Percentiles rank a stretch among this genome's conserved stretches.
phyloP scores from a whole-genome alignment of 2,329 filamentous ascomycete species.

The Botrytis elliptica region DNA sequence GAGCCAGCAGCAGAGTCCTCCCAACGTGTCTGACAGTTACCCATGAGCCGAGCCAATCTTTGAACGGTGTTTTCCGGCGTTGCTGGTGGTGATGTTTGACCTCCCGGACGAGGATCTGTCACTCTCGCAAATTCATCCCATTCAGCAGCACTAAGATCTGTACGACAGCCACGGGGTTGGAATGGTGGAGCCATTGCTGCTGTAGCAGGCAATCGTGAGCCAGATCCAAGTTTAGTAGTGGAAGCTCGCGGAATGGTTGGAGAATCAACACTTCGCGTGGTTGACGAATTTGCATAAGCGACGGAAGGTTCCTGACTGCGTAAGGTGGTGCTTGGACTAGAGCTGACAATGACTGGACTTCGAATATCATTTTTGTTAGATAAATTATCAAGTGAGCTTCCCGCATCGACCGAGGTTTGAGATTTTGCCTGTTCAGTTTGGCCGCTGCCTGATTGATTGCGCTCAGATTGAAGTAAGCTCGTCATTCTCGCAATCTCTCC shows the following conservation, averaged over 20 bases:
- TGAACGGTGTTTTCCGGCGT: conserved; percentile 25
- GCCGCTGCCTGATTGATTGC: no score
- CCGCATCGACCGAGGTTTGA: not conserved
- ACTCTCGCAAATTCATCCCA: conserved; percentile 15
- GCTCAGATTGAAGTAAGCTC: not conserved
- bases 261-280: conserved; percentile 7
- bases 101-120: conserved; percentile 13
- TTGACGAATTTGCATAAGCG: not conserved
- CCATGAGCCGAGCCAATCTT: conserved; percentile 30
- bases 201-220: conserved; percentile 32
- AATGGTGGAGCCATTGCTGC: conserved; percentile 41
- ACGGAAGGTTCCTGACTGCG: not conserved
- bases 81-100: conserved; percentile 18
- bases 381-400: not conserved
- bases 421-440: not conserved
- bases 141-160: conserved; percentile 15
- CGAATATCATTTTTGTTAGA: not conserved
- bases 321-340: not conserved
- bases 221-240: conserved; percentile 3
- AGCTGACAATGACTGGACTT: conserved; percentile 1
- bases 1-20: conserved; percentile 22
- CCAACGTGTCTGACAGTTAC: conserved; percentile 31
- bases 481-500: conserved; percentile 26
- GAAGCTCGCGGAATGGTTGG: not conserved
- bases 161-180: conserved; percentile 32